phyloP scores from a whole-genome alignment of 2,329 filamentous ascomycete species.

The Didymellaceae sp. region DNA sequence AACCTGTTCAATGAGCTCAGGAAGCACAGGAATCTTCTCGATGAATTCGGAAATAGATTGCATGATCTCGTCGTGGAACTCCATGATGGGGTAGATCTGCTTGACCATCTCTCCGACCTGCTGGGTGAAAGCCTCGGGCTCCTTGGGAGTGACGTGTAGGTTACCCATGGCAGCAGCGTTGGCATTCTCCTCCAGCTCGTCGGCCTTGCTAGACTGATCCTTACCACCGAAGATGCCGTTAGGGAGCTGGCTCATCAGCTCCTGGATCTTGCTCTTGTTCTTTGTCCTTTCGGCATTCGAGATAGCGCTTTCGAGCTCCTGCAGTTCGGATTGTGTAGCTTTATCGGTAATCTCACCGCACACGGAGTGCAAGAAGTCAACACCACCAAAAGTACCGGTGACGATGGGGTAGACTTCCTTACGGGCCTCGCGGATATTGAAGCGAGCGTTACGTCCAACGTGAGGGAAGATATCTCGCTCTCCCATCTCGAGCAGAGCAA shows the following conservation, averaged over 20 bases:
- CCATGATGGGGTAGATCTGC: conserved; percentile 86
- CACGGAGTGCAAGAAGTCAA: conserved; percentile 92
- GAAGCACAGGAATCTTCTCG: conserved; percentile 83
- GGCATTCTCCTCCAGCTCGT: conserved; percentile 80
- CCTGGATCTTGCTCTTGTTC: conserved; percentile 77
- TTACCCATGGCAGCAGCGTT: conserved; percentile 77
- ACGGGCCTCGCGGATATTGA: conserved; percentile 72
- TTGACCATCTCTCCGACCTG: conserved; percentile 75
- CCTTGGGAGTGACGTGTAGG: conserved; percentile 73
- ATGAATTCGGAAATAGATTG: conserved; percentile 78
- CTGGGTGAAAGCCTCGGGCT: conserved; percentile 83
- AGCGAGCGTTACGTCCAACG: conserved; percentile 75
- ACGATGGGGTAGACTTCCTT: conserved; percentile 78
- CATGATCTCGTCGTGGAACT: conserved; percentile 90
- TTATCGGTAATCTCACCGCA: conserved; percentile 83
- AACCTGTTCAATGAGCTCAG: conserved; percentile 83
- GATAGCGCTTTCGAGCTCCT: conserved; percentile 86
- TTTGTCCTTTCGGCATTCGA: conserved; percentile 65
- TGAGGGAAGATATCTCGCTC: conserved; percentile 85
- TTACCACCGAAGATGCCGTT: conserved; percentile 78
- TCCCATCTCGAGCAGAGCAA: conserved; percentile 85
- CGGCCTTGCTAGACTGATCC: conserved; percentile 75
- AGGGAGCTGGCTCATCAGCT: conserved; percentile 82
- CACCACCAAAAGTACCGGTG: conserved; percentile 92
- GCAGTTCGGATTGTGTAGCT: conserved; percentile 86